Evolutionary conservation across 208 protist species (phyloP).

Genomic region (Trichomonas tenax): DNA sequence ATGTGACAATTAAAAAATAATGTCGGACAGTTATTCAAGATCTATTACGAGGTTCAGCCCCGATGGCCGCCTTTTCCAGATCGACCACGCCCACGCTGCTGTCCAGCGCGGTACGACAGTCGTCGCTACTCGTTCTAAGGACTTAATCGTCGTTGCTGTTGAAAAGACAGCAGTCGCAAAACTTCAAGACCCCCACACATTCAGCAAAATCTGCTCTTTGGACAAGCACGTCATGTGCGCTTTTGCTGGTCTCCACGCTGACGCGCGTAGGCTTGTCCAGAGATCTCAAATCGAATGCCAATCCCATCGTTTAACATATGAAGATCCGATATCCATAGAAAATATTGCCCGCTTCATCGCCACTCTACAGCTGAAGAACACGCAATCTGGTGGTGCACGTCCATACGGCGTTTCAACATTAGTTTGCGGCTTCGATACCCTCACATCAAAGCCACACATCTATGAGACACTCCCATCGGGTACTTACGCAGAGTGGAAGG

Average conservation of each 20-base stretch:
- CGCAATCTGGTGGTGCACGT: conserved; percentile 82
- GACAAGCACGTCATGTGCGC: conserved; percentile 55
- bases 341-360: conserved; percentile 92
- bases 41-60: conserved; percentile 99
- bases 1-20: not conserved
- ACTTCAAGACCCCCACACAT: conserved; percentile 92
- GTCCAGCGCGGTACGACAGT: conserved; percentile 89
- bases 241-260: conserved; percentile 71
- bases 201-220: conserved; percentile 91
- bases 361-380: conserved; percentile 62
- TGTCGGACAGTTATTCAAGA: conserved; percentile 36
- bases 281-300: conserved; percentile 88
- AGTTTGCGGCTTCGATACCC: conserved; percentile 90
- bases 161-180: conserved; percentile 92
- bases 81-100: conserved; percentile 98
- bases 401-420: conserved; percentile 97
- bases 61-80: conserved; percentile 99
- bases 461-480: conserved; percentile 77
- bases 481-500: conserved; percentile 63
- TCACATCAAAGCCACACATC: conserved; percentile 68
- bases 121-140: conserved; percentile 46
- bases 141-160: conserved; percentile 81
- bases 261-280: conserved; percentile 95
- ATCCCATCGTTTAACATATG: conserved; percentile 88
- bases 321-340: conserved; percentile 86